Percentiles rank a stretch among this genome's conserved stretches.
Conservation (phyloP, 148 eudicot species). For the Mesembryanthemum crystallinum region DNA sequence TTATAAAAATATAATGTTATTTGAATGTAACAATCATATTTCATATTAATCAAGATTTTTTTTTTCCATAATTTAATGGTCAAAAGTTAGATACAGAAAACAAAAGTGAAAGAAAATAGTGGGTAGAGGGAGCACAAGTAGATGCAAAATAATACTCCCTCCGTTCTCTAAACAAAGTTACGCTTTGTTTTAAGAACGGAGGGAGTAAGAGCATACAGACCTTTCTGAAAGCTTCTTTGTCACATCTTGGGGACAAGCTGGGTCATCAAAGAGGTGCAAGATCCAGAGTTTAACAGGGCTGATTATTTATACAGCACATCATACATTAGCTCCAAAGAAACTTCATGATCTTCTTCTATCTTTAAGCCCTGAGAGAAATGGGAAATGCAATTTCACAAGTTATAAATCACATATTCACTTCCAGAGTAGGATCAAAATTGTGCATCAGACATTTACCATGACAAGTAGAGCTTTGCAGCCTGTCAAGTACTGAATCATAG, state of each 20-base stretch:
- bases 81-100: no score
- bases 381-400: background rate
- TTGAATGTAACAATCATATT: no score
- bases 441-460: background rate
- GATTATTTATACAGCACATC: background rate
- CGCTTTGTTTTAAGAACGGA: no score
- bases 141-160: no score
- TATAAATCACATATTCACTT: background rate
- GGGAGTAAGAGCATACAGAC: slow-evolving; percentile 2
- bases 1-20: no score
- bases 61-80: no score
- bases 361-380: slow-evolving; percentile 7
- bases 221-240: background rate
- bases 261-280: background rate
- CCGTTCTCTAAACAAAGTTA: no score
- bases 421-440: background rate
- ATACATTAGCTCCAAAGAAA: background rate
- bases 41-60: no score
- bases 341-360: background rate
- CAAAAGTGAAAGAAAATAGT: no score
- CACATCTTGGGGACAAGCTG: background rate
- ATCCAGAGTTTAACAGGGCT: background rate
- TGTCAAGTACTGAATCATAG: background rate
- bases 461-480: background rate
- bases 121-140: no score